phyloP scores from a whole-genome alignment of 73 alveolate species.

The Paramecium primaurelia region DNA sequence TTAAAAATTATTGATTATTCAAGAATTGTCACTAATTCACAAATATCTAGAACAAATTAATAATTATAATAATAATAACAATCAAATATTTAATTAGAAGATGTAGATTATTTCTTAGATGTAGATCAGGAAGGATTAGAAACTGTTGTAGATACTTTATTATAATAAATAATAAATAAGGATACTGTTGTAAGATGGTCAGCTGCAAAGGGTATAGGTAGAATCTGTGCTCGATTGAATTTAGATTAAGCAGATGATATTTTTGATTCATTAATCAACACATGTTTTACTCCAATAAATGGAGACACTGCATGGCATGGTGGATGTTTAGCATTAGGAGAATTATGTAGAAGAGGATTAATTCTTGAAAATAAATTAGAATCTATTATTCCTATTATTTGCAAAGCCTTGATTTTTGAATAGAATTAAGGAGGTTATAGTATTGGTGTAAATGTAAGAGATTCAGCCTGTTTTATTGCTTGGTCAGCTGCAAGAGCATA shows the following conservation, averaged over 20 bases:
- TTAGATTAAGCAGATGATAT: slow-evolving; percentile 91
- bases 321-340: slow-evolving; percentile 96
- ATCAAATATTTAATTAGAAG: slow-evolving; percentile 74
- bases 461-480: slow-evolving; percentile 97
- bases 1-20: slow-evolving; percentile 35
- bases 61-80: slow-evolving; percentile 45
- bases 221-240: slow-evolving; percentile 86
- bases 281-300: slow-evolving; percentile 83
- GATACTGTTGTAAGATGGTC: slow-evolving; percentile 96
- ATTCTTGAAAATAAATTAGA: slow-evolving; percentile 88
- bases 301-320: slow-evolving; percentile 95
- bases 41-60: slow-evolving; percentile 45
- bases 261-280: slow-evolving; percentile 76
- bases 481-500: slow-evolving; percentile 98
- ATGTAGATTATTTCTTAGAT: slow-evolving; percentile 70
- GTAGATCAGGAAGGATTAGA: slow-evolving; percentile 82
- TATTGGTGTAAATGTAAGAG: slow-evolving; percentile 98
- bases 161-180: slow-evolving; percentile 82
- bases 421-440: slow-evolving; percentile 70
- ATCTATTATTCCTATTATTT: slow-evolving; percentile 70
- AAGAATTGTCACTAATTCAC: slow-evolving; percentile 18
- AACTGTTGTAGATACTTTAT: slow-evolving; percentile 73
- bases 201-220: slow-evolving; percentile 97
- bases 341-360: slow-evolving; percentile 97
- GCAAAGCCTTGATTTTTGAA: slow-evolving; percentile 61